These are phyloP conservation scores for Nelumbo lutea DNA, from an alignment of 164 flowering plant genomes.

Conservation along the genomic window DNA sequence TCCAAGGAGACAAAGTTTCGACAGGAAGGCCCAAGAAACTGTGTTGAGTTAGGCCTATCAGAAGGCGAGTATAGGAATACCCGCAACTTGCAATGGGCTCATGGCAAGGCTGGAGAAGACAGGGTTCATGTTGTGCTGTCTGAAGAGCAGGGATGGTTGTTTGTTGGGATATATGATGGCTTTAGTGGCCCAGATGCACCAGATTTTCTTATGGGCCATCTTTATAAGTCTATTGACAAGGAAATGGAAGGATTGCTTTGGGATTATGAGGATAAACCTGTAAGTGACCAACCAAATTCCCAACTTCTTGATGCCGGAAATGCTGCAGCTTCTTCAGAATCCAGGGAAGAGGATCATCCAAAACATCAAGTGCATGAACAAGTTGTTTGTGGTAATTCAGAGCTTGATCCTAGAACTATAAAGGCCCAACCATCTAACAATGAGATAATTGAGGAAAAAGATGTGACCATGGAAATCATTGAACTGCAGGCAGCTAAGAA, in stretches of 20 bases:
- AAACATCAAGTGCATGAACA: slow-evolving; percentile 17
- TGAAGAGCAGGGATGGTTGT: slow-evolving; percentile 53
- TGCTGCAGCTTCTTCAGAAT: slow-evolving; percentile 12
- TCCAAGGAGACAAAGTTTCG: slow-evolving; percentile 42
- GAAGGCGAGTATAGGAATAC: slow-evolving; percentile 37
- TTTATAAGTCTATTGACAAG: slow-evolving; percentile 49
- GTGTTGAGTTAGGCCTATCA: slow-evolving; percentile 35
- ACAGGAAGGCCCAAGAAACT: slow-evolving; percentile 32
- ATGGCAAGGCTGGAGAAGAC: slow-evolving; percentile 44
- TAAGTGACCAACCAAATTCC: slow-evolving; percentile 16
- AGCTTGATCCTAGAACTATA: slow-evolving; percentile 8
- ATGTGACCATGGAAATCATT: slow-evolving; percentile 13
- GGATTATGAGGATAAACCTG: slow-evolving; percentile 44
- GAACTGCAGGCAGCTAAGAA: slow-evolving; percentile 10
- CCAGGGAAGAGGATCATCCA: slow-evolving; percentile 13
- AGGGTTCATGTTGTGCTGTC: slow-evolving; percentile 42
- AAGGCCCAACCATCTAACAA: slow-evolving; percentile 16
- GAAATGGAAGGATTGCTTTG: slow-evolving; percentile 62
- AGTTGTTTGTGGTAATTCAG: slow-evolving; percentile 10
- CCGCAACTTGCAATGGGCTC: slow-evolving; percentile 39
- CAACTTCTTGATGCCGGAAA: slow-evolving; percentile 14
- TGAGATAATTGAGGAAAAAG: slow-evolving; percentile 39
- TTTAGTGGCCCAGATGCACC: no score
- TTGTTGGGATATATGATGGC: slow-evolving; percentile 39
- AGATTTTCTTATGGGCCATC: slow-evolving; percentile 43